Conservation (phyloP, 78 protist genomes). For the Capsaspora owczarzaki region DNA sequence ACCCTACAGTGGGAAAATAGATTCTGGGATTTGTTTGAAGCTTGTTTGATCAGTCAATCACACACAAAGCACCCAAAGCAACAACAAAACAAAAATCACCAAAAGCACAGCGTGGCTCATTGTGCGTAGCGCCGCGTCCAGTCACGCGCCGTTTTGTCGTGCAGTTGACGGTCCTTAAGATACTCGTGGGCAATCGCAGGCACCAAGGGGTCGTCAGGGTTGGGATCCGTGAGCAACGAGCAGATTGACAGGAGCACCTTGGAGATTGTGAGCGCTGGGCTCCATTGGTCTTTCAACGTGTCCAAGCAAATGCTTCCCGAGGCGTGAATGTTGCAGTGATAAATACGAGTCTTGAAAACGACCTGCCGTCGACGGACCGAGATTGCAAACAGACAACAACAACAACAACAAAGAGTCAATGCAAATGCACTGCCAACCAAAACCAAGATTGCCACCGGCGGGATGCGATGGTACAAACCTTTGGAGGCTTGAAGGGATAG, state of each 20-base stretch:
- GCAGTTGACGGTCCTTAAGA: constrained; percentile 19
- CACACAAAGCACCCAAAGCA: too few species aligned
- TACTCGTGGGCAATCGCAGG: constrained; percentile 29
- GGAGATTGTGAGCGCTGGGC: constrained; percentile 66
- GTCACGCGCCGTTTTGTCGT: constrained; percentile 48
- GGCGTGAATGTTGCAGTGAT: constrained; percentile 56
- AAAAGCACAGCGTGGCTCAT: too few species aligned
- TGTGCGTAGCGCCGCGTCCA: constrained; percentile 48
- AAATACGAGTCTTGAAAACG: constrained; percentile 52
- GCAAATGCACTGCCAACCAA: background rate
- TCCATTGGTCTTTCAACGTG: constrained; percentile 61
- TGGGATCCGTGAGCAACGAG: constrained; percentile 48
- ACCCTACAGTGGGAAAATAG: too few species aligned
- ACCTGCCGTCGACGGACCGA: constrained; percentile 12
- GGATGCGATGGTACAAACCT: constrained; percentile 2
- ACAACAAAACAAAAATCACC: too few species aligned
- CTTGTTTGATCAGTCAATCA: too few species aligned
- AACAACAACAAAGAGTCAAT: background rate
- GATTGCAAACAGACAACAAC: background rate
- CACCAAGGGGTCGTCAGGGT: constrained; percentile 60
- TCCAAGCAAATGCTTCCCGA: constrained; percentile 64
- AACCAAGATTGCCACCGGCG: background rate
- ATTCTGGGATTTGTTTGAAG: too few species aligned
- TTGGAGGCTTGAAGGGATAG: constrained; percentile 82
- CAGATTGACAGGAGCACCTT: constrained; percentile 62